Conservation (phyloP, 345 rosid species). For the Laguncularia racemosa region DNA sequence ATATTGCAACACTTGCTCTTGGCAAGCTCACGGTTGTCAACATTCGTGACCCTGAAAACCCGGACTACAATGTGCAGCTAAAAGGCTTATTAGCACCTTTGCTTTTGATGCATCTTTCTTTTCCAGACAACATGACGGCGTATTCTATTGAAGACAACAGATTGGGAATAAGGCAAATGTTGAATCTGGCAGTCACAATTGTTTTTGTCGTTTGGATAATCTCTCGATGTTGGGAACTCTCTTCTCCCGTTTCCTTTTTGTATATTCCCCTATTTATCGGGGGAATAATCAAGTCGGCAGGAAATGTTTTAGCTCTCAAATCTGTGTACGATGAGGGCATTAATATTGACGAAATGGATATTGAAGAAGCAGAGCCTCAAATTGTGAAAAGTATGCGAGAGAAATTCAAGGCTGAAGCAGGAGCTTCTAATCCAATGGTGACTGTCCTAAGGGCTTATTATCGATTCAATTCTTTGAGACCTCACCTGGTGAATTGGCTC, state of each 20-base stretch:
- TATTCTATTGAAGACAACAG: constrained; percentile 18
- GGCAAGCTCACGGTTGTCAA: constrained; percentile 15
- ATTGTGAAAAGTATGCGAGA: too few relatives aligned
- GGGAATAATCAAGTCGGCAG: constrained; percentile 10
- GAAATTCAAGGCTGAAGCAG: too few relatives aligned
- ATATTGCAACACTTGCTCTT: constrained; percentile 12
- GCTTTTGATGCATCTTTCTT: constrained; percentile 15
- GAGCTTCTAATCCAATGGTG: not conserved
- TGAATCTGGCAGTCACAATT: constrained; percentile 7
- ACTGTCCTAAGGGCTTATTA: constrained; percentile 2
- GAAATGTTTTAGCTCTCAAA: constrained; percentile 11
- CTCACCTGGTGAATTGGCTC: constrained; percentile 6
- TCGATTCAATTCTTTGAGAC: constrained; percentile 6
- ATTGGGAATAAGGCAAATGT: constrained; percentile 11
- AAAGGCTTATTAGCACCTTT: constrained; percentile 16
- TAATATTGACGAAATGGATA: not conserved
- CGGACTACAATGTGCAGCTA: constrained; percentile 4
- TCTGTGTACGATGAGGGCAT: constrained; percentile 8
- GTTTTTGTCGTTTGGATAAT: constrained; percentile 2
- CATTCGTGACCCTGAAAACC: not conserved
- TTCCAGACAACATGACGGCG: constrained; percentile 18
- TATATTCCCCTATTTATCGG: constrained; percentile 11
- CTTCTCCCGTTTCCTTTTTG: constrained; percentile 6
- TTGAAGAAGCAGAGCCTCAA: not conserved
- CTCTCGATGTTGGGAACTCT: constrained; percentile 11